Evolutionary conservation across 108 stramenopile species (phyloP).

Genomic region (Fragilaria radians): DNA sequence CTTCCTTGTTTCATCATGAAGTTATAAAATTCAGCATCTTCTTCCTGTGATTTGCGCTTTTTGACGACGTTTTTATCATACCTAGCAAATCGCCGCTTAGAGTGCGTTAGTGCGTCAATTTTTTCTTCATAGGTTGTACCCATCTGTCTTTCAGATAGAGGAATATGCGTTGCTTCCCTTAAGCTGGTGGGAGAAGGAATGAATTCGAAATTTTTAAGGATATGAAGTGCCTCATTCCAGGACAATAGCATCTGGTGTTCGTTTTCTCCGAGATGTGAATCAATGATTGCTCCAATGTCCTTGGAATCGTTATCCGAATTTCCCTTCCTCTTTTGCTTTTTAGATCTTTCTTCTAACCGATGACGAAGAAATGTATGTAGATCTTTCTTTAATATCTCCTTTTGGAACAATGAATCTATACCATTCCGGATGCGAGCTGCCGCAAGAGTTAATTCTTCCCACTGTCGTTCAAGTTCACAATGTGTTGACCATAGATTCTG

Average conservation of each 20-base stretch:
- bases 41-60: constrained; percentile 71
- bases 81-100: constrained; percentile 39
- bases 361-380: constrained; percentile 36
- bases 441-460: constrained; percentile 64
- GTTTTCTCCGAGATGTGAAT: not conserved
- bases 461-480: constrained; percentile 59
- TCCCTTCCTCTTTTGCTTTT: constrained; percentile 20
- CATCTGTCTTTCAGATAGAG: constrained; percentile 50
- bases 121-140: constrained; percentile 91
- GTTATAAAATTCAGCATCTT: constrained; percentile 72
- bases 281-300: not conserved
- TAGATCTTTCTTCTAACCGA: constrained; percentile 35
- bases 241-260: not conserved
- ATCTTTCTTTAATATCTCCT: constrained; percentile 40
- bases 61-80: constrained; percentile 76
- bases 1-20: constrained; percentile 77
- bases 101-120: constrained; percentile 44
- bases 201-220: constrained; percentile 16
- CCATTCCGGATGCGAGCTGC: constrained; percentile 62
- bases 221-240: constrained; percentile 39
- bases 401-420: constrained; percentile 37
- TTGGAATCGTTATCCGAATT: not conserved
- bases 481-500: constrained; percentile 63
- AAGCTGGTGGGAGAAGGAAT: constrained; percentile 30
- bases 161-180: constrained; percentile 50